Evolutionary conservation across 345 rosid species (phyloP), one percentile per base, ranked within the genome.

Genomic region (Eucalyptus erythrocorys): DNA sequence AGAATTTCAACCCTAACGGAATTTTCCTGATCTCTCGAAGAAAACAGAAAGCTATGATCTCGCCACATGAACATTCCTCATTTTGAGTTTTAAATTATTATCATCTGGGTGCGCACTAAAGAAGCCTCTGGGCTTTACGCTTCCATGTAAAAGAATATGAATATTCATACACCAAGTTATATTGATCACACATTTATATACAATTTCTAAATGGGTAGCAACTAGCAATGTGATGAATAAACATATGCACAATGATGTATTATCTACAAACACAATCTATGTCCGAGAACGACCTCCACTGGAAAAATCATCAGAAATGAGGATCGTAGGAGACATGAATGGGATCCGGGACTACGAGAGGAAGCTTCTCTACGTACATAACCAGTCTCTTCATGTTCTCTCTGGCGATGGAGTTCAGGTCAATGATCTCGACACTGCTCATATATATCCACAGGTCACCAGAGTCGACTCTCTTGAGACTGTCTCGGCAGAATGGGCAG

Each of bases 401-500:
- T 91, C 92, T 91, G 22, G 88, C 92, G 86, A 97, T 94, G 24
- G 88, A 89, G 48, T 94, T 88, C 50, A 94, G 68, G 89, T 96
- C 98, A 3, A 90, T 93, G 47, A 92, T 88, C 42, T 97, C 99
- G 3, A 86, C 66, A 59, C 86, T 88, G 89, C 93, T 91, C 12
- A 95, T 93, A 89, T 93, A 96, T 10, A 95, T 92, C 99, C 99
- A 97, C 3, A 96, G 95, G 91, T 97, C 99, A 13, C 94, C 95
- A 0, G 98, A 96, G 91, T 94, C 90, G 10, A 97, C 95, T 85
- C 97, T 92, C 89, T 94, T 95, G 30, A 97, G 96, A 90, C 95
- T 95, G 87, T 95, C 95, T 66, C 99, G 92, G 86, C 99, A 97
- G 91, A 97, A 97, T 5, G 99, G 99, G 90, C 99, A 97, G 3